These are phyloP conservation scores for Termitomyces sp. DNA, from an alignment of 1,284 basidiomycete genomes.

Conservation along the genomic window DNA sequence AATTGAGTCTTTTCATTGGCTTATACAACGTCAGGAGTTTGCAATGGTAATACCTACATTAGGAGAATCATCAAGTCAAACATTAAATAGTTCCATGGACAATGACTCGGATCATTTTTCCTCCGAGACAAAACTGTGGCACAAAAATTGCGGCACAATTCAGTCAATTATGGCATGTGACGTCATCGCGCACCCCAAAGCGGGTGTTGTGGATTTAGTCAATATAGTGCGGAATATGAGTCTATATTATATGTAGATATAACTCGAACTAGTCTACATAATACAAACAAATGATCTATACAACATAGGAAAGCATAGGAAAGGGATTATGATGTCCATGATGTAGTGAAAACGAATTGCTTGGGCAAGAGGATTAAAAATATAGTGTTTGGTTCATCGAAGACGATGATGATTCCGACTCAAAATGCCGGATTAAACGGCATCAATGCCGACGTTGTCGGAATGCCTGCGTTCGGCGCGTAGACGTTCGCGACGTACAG, in stretches of 20 bases:
- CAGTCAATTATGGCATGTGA: not conserved
- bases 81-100: too few relatives aligned
- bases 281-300: too few relatives aligned
- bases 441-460: slow-evolving; percentile 10
- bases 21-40: too few relatives aligned
- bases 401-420: not conserved
- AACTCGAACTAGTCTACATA: too few relatives aligned
- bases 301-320: not conserved
- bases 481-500: not conserved
- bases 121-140: too few relatives aligned
- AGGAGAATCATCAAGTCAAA: too few relatives aligned
- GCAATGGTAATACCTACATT: too few relatives aligned
- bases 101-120: too few relatives aligned
- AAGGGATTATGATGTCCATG: not conserved
- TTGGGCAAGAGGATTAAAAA: not conserved
- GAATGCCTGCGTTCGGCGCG: not conserved
- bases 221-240: too few relatives aligned
- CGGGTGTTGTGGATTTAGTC: not conserved
- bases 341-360: not conserved
- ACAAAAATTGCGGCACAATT: too few relatives aligned
- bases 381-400: not conserved
- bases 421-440: not conserved
- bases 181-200: not conserved
- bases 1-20: too few relatives aligned
- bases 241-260: too few relatives aligned